Evolutionary conservation across 371 early-diverging fungal genomes (phyloP).

Genomic region (Lichtheimia ramosa): DNA sequence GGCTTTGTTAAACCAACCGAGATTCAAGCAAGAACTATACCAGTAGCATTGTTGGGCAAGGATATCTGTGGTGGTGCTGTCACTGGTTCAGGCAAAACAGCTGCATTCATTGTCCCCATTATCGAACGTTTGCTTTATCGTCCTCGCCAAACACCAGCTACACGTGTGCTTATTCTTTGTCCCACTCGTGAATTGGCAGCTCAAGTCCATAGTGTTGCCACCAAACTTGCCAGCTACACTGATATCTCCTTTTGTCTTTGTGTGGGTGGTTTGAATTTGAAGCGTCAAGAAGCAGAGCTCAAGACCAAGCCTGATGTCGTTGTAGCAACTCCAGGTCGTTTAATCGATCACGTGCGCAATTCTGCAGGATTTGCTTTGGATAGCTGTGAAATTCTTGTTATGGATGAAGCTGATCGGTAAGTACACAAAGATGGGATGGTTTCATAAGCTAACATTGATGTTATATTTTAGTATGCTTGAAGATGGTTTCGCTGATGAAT

Average conservation of each 20-base stretch:
- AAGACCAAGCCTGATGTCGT: slow-evolving; percentile 93
- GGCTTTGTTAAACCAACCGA: slow-evolving; percentile 95
- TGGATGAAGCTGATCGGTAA: slow-evolving; percentile 99
- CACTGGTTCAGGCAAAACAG: slow-evolving; percentile 99
- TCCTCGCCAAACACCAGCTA: slow-evolving; percentile 75
- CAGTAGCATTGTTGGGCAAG: slow-evolving; percentile 95
- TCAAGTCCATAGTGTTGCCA: slow-evolving; percentile 93
- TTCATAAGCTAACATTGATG: background rate
- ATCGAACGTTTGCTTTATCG: slow-evolving; percentile 93
- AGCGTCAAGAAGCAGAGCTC: slow-evolving; percentile 92
- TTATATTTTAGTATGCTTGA: slow-evolving; percentile 86
- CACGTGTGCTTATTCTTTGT: slow-evolving; percentile 94
- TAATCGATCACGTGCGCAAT: slow-evolving; percentile 98
- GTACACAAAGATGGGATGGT: background rate
- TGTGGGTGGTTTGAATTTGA: slow-evolving; percentile 92
- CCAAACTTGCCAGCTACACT: slow-evolving; percentile 84
- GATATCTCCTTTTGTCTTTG: slow-evolving; percentile 87
- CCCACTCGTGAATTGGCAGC: slow-evolving; percentile 99
- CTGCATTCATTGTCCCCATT: slow-evolving; percentile 97
- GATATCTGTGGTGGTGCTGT: slow-evolving; percentile 99
- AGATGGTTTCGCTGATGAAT: slow-evolving; percentile 98
- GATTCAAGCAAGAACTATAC: slow-evolving; percentile 97
- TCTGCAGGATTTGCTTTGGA: slow-evolving; percentile 87
- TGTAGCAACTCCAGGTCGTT: slow-evolving; percentile 99
- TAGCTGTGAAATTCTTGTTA: slow-evolving; percentile 94